Conservation (phyloP, 2,329 filamentous ascomycete species). For the Epichloe uncinata region DNA sequence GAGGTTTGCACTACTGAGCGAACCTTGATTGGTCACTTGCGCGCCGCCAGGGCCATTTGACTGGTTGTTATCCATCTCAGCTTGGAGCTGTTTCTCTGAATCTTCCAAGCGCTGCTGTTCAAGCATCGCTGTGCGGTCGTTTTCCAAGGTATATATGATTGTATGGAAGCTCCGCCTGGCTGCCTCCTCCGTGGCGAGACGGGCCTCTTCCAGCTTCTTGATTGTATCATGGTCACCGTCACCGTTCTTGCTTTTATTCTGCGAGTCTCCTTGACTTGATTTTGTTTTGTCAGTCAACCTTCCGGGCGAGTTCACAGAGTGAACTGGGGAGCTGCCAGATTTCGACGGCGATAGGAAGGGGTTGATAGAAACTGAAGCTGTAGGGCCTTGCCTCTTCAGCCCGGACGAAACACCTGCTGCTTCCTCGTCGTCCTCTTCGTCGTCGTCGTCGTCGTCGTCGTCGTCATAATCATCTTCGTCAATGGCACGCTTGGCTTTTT, state of each 20-base stretch:
- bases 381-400: slow-evolving; percentile 35
- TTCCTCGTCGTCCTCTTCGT: slow-evolving; percentile 52
- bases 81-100: slow-evolving; percentile 89
- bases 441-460: slow-evolving; percentile 41
- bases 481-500: slow-evolving; percentile 65
- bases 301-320: slow-evolving; percentile 47
- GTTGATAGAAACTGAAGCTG: slow-evolving; percentile 38
- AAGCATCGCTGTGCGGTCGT: slow-evolving; percentile 89
- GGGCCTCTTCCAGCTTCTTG: slow-evolving; percentile 84
- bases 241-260: slow-evolving; percentile 51
- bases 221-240: slow-evolving; percentile 58
- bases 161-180: slow-evolving; percentile 86
- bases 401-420: slow-evolving; percentile 38
- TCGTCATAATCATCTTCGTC: slow-evolving; percentile 78
- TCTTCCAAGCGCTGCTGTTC: slow-evolving; percentile 96
- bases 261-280: slow-evolving; percentile 28
- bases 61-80: slow-evolving; percentile 66
- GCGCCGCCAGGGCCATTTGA: slow-evolving; percentile 33
- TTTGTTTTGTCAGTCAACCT: slow-evolving; percentile 42
- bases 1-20: slow-evolving; percentile 83
- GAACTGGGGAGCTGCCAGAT: slow-evolving; percentile 53
- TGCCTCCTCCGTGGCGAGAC: slow-evolving; percentile 78
- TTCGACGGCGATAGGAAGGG: slow-evolving; percentile 55
- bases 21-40: slow-evolving; percentile 60
- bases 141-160: slow-evolving; percentile 88